Base-by-base conservation (phyloP, 805 yeast genomes). In the Starmera dryadoides region DNA sequence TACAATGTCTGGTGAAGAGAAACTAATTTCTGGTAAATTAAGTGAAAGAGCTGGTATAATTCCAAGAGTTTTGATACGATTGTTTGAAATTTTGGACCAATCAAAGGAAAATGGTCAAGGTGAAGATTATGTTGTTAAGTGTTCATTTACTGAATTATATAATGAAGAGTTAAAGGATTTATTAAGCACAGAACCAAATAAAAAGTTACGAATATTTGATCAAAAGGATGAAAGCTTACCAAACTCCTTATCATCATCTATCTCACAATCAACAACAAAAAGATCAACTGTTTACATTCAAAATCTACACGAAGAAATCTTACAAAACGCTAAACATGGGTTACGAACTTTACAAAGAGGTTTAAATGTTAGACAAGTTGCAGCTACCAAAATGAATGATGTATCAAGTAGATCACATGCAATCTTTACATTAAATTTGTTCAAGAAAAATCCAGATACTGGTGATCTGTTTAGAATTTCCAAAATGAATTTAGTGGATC, bases 401-500 rank as follows among this genome's bases (percentile, higher is more conserved):
- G 66, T 68, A 15, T 81, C 88, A 7, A 79, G 86, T 44, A 67
- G 94, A 54, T 81, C 89, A 0, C 94, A 84, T 55, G 79, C 91
- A 1, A 79, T 84, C 4, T 83, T 84, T 58, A 77, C 88, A 2
- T 69, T 84, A 22, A 71, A 70, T 34, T 58, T 84, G 25, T 74
- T 72, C 52, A 75, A 68, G 49, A 70, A 69, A 41, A 51, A 53
- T 19, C 38, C 42, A 64, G 74, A 36, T 59, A 67, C 59, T 16
- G 63, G 62, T 18, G 79, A 75, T 40, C 48, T 65, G 19, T 70
- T 71, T 43, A 64, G 78, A 44, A 60, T 72, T 19, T 79, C 88
- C 6, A 87, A 86, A 52, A 77, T 87, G 68, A 87, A 89, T 56
- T 65, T 89, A 18, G 98, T 91, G 6, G 98, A 91, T 63, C 68